phyloP scores from a whole-genome alignment of 2,329 filamentous ascomycete species.

The Colletotrichum melonis region DNA sequence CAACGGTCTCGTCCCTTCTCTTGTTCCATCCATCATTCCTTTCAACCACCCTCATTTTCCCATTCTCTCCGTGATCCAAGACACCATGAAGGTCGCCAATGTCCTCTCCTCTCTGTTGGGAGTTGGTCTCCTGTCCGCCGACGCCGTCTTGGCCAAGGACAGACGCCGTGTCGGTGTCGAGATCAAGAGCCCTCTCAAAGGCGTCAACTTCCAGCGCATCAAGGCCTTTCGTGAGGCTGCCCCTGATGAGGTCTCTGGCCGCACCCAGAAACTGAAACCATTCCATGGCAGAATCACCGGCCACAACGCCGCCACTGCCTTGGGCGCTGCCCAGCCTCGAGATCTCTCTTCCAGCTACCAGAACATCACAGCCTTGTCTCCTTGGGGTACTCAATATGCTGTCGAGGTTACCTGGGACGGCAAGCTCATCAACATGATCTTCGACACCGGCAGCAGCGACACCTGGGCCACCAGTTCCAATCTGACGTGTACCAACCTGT shows the following conservation, averaged over 20 bases:
- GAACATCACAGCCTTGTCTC: constrained; percentile 51
- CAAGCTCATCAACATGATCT: constrained; percentile 52
- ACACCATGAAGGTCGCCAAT: constrained; percentile 29
- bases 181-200: constrained; percentile 49
- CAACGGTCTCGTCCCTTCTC: background rate
- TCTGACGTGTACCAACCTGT: constrained; percentile 55
- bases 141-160: constrained; percentile 16
- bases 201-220: constrained; percentile 50
- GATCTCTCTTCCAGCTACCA: constrained; percentile 42
- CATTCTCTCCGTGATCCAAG: background rate
- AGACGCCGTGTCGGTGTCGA: constrained; percentile 37
- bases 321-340: constrained; percentile 37
- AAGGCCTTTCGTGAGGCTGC: constrained; percentile 42
- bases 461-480: constrained; percentile 58
- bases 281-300: constrained; percentile 41
- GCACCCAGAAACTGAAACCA: constrained; percentile 48
- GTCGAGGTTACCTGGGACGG: constrained; percentile 54
- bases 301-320: constrained; percentile 45
- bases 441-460: constrained; percentile 65
- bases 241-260: constrained; percentile 43
- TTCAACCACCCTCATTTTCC: constrained; percentile 11
- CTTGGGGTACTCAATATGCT: constrained; percentile 55
- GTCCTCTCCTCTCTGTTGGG: constrained; percentile 20
- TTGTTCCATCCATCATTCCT: constrained; percentile 12
- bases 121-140: constrained; percentile 2